These are phyloP conservation scores for Ceratobasidium sp. DNA, from an alignment of 1,284 basidiomycete genomes.

Conservation along the genomic window DNA sequence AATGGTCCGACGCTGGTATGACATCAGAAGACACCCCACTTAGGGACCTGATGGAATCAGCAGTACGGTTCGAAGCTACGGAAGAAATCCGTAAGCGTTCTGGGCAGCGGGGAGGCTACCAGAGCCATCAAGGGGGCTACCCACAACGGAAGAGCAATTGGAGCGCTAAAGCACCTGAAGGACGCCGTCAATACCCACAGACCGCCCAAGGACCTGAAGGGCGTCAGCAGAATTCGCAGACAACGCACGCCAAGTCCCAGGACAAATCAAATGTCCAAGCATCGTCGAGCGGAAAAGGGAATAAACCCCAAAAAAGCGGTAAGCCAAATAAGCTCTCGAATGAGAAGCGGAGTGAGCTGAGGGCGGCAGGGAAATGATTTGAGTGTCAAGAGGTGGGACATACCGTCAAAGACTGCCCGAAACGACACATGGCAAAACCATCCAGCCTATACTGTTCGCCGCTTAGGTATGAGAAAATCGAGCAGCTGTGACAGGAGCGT, in stretches of 20 bases:
- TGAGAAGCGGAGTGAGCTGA: conserved; percentile 27
- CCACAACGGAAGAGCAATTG: neutral
- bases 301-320: neutral
- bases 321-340: neutral
- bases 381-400: conserved; percentile 37
- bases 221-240: neutral
- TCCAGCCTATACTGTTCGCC: neutral
- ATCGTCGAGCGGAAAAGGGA: neutral
- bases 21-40: conserved; percentile 17
- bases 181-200: neutral
- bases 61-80: conserved; percentile 16
- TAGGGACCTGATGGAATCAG: conserved; percentile 9
- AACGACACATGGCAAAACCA: conserved; percentile 2
- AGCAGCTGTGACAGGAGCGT: neutral
- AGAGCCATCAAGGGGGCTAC: no score
- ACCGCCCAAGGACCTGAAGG: neutral
- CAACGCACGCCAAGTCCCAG: neutral
- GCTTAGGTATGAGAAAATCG: neutral
- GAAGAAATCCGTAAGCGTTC: no score
- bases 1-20: conserved; percentile 31
- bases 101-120: neutral
- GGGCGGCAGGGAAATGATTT: conserved; percentile 41
- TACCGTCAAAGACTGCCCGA: conserved; percentile 40
- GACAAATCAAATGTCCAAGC: neutral
- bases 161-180: neutral